Base-by-base conservation (phyloP, 345 rosid genomes). In the Aurinia saxatilis region DNA sequence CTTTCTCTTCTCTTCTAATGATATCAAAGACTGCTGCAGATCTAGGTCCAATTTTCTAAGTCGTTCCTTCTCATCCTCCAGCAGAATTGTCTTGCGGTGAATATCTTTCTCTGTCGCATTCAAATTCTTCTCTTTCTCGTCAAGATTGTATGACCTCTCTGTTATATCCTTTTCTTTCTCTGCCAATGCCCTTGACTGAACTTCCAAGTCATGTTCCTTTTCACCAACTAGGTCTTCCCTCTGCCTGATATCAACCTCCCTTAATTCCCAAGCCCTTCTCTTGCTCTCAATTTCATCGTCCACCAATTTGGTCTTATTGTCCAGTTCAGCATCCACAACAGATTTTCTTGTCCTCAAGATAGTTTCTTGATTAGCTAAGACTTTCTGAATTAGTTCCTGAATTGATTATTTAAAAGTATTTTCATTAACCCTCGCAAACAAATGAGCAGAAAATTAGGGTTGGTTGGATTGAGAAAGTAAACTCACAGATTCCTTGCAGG, bases 201-300 rank as follows among this genome's bases (percentile, higher is more conserved):
- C 75, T 73, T 83, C 90, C 75, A 93, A 60, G 40, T 90, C 96
- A 76, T 90, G 88, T 59, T 84, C 99, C 76, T 75, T 90, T 63
- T 93, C 97, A 46, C 30, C 52, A 33, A 84, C 70, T 11, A 75
- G 68, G 50, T 86, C 92, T 76, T 85, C 99, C 64, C 78, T 74
- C 61, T 84, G 82, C 52, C 50, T 66, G 51, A 93, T 72, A 73
- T 93, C 99, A 75, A 93, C 63, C 76, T 90, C 97, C 68, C 77
- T 85, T 73, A 93, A 77, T 68, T 93, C 97, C 87, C 88, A 90
- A 38, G 87, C 91, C 19, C 99, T 86, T 77, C 88, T 85, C 80
- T 82, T 93, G 25, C 74, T 74, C 72, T 87, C 99, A 41, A 90
- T 74, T 70, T 90, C 99, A 74, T 84, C 88, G 62, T 90, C 99